phyloP scores from a whole-genome alignment of 768 basidiomycete species.

The Tricholoma hemisulphureum region DNA sequence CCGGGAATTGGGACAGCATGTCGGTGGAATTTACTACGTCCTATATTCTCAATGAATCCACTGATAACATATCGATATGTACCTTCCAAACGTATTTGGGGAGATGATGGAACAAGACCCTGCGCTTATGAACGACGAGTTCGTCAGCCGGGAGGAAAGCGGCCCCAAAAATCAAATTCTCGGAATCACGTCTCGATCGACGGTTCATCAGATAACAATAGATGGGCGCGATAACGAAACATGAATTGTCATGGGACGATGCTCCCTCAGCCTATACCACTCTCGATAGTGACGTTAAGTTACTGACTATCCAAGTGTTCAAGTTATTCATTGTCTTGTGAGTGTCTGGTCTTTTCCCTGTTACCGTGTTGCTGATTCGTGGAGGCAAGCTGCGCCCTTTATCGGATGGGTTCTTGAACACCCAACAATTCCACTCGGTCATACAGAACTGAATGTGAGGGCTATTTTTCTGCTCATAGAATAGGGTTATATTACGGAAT shows the following conservation, averaged over 20 bases:
- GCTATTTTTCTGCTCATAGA: too few relatives aligned
- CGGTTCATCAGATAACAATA: conserved; percentile 15
- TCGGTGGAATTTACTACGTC: background rate
- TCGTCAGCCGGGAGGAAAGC: background rate
- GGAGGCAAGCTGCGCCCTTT: too few relatives aligned
- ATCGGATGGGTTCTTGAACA: too few relatives aligned
- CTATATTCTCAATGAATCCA: background rate
- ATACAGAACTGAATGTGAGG: too few relatives aligned
- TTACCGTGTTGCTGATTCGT: too few relatives aligned
- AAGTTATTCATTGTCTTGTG: background rate
- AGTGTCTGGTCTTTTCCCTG: background rate
- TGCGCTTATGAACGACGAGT: background rate
- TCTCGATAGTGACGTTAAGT: too few relatives aligned
- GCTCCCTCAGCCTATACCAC: background rate
- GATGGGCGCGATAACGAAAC: conserved; percentile 6
- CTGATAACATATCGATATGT: background rate
- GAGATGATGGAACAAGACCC: background rate
- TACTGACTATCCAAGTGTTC: too few relatives aligned
- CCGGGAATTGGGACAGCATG: background rate
- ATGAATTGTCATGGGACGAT: conserved; percentile 9
- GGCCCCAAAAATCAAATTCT: background rate
- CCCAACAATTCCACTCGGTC: too few relatives aligned
- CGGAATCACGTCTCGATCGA: background rate
- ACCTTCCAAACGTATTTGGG: background rate
- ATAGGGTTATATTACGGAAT: too few relatives aligned